phyloP scores from a whole-genome alignment of 2,329 filamentous ascomycete species.

The Phaeosphaeriaceae sp. region DNA sequence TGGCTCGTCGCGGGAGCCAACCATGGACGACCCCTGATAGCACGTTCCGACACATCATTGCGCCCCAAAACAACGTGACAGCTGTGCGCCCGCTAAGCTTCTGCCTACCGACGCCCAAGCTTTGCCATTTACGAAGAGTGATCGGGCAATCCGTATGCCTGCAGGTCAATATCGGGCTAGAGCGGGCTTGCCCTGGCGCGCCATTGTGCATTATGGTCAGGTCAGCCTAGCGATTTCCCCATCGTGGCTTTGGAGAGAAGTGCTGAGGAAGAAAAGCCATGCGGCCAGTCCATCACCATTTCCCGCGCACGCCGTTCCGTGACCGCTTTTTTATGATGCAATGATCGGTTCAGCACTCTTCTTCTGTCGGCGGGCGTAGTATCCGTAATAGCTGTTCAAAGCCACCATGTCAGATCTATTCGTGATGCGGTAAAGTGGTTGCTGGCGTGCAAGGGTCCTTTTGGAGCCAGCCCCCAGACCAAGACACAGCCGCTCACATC shows the following conservation, averaged over 20 bases:
- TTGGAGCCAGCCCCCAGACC: conserved; percentile 7
- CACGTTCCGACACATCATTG: conserved; percentile 11
- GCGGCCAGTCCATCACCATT: neutral
- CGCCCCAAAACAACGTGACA: conserved; percentile 9
- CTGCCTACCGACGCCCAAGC: conserved; percentile 11
- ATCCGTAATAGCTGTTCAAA: no score
- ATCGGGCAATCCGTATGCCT: neutral
- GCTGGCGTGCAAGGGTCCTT: conserved; percentile 1
- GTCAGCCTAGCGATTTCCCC: neutral
- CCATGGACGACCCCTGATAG: neutral
- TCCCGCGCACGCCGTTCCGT: neutral
- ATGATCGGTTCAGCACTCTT: neutral
- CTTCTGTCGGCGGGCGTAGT: no score
- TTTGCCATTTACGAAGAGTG: conserved; percentile 3
- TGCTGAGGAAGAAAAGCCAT: neutral
- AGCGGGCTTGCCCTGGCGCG: neutral
- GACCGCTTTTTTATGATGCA: neutral
- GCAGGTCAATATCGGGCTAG: neutral
- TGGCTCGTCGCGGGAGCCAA: neutral
- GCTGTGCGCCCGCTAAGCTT: conserved; percentile 4
- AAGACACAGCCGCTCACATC: conserved; percentile 11
- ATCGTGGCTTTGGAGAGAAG: conserved; percentile 2
- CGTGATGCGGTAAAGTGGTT: conserved; percentile 2
- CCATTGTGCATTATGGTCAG: neutral
- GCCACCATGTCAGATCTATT: conserved; percentile 1